Percentiles rank a stretch among this genome's conserved stretches.
Evolutionary conservation across 2,329 filamentous ascomycete species (phyloP).

Genomic region (Blastomyces gilchristii): DNA sequence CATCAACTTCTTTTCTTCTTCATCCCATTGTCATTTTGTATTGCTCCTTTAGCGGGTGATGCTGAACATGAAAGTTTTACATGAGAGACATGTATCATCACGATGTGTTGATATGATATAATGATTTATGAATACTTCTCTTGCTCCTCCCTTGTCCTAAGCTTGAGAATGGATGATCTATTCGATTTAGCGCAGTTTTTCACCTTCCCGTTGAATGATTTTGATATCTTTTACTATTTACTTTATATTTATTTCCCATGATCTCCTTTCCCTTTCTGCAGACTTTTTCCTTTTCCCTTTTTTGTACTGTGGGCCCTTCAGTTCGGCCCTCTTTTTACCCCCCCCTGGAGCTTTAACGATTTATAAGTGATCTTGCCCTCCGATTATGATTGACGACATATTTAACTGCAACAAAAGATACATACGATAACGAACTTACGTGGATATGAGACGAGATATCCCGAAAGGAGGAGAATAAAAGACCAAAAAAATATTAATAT

Average conservation of each 20-base stretch:
- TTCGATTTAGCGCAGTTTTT: neutral
- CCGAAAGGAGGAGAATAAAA: neutral
- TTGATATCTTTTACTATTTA: neutral
- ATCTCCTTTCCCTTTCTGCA: neutral
- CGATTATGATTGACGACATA: neutral
- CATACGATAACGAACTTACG: neutral
- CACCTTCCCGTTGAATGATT: neutral
- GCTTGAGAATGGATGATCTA: neutral
- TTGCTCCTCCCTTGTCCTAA: neutral
- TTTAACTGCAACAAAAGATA: neutral
- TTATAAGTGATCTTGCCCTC: too few relatives aligned
- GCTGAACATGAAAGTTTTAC: neutral
- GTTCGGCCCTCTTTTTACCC: neutral
- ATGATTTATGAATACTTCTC: neutral
- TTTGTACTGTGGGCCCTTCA: neutral
- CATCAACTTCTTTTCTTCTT: neutral
- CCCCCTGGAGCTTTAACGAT: neutral
- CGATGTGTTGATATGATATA: neutral
- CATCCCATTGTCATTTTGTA: neutral
- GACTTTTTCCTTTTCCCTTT: neutral
- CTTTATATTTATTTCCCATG: neutral
- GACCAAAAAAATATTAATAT: neutral
- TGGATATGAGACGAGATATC: neutral
- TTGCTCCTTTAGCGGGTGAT: slow-evolving; percentile 3
- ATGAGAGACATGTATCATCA: slow-evolving; percentile 4